A percentile compares a stretch with the other conserved stretches of the same genome.
These are phyloP conservation scores for Dichotomopilus funicola DNA, from an alignment of 2,329 filamentous ascomycete species.

Conservation along the genomic window DNA sequence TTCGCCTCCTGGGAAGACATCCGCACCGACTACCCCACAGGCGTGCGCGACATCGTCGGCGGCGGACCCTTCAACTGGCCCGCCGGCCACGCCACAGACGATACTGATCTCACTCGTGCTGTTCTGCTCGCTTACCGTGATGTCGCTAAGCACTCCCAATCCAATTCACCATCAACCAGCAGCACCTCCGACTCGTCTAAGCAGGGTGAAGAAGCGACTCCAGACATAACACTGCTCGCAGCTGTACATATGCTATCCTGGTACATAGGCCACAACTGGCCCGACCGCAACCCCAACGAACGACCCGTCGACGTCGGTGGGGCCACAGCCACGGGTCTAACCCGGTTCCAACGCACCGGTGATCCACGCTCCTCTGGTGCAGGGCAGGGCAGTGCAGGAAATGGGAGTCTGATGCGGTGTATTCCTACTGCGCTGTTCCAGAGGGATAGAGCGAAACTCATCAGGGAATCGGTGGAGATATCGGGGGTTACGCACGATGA, in stretches of 20 bases:
- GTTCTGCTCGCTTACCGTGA: slow-evolving; percentile 39
- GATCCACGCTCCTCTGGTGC: slow-evolving; percentile 33
- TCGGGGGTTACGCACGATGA: slow-evolving; percentile 28
- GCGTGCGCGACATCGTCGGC: slow-evolving; percentile 37
- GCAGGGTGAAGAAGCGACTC: not conserved
- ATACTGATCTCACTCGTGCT: slow-evolving; percentile 42
- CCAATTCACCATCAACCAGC: not conserved
- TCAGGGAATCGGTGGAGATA: slow-evolving; percentile 32
- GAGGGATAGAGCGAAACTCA: slow-evolving; percentile 21
- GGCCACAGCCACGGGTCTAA: slow-evolving; percentile 33
- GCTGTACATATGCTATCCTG: slow-evolving; percentile 38
- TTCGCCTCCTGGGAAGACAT: slow-evolving; percentile 34
- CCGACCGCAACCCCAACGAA: slow-evolving; percentile 29
- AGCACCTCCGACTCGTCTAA: too few species aligned
- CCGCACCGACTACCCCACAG: slow-evolving; percentile 30
- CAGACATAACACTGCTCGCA: slow-evolving; percentile 30
- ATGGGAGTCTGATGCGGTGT: slow-evolving; percentile 44
- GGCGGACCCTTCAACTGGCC: slow-evolving; percentile 39
- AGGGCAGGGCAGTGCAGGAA: slow-evolving; percentile 35
- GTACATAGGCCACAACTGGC: slow-evolving; percentile 36
- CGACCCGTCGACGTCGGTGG: slow-evolving; percentile 35
- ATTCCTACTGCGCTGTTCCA: slow-evolving; percentile 39
- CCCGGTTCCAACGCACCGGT: slow-evolving; percentile 22
- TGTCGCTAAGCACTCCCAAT: not conserved
- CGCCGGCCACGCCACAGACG: slow-evolving; percentile 40